These are phyloP conservation scores for Heterobasidion irregulare DNA, from an alignment of 1,284 basidiomycete species.

Conservation along the genomic window DNA sequence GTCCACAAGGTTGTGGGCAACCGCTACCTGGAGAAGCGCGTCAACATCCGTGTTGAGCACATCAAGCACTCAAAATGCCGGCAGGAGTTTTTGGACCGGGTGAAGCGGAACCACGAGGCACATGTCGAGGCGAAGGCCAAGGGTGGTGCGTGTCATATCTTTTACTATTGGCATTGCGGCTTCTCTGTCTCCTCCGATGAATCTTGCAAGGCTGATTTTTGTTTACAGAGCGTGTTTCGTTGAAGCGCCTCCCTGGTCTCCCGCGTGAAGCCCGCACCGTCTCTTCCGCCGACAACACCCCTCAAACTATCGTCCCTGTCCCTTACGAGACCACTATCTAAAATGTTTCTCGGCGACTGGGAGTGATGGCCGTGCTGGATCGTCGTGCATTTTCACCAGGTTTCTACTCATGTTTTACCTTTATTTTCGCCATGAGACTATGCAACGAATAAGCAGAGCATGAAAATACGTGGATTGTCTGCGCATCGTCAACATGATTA, in stretches of 20 bases:
- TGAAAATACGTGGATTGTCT: not conserved
- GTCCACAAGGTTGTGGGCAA: slow-evolving; percentile 99
- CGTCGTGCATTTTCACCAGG: not conserved
- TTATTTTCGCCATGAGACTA: slow-evolving; percentile 6
- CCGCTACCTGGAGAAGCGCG: slow-evolving; percentile 99
- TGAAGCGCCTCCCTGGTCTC: slow-evolving; percentile 83
- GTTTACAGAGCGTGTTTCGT: slow-evolving; percentile 62
- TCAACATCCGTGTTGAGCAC: slow-evolving; percentile 99
- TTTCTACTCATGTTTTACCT: slow-evolving; percentile 6
- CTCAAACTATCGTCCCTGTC: slow-evolving; percentile 90
- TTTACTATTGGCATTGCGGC: not conserved
- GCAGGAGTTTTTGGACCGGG: slow-evolving; percentile 96
- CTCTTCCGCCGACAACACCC: slow-evolving; percentile 70
- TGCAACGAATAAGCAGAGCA: slow-evolving; percentile 6
- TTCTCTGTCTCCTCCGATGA: not conserved
- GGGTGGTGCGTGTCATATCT: slow-evolving; percentile 60
- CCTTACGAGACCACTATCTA: slow-evolving; percentile 87
- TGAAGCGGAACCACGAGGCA: slow-evolving; percentile 86
- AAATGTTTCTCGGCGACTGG: slow-evolving; percentile 8
- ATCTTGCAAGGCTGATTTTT: not conserved
- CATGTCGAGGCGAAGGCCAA: slow-evolving; percentile 83
- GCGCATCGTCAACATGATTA: too few relatives aligned
- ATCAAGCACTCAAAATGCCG: slow-evolving; percentile 97
- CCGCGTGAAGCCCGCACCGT: slow-evolving; percentile 82
- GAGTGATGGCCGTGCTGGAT: not conserved